Evolutionary conservation across 2,329 filamentous ascomycete genomes (phyloP).

Genomic region (Colletotrichum sidae): DNA sequence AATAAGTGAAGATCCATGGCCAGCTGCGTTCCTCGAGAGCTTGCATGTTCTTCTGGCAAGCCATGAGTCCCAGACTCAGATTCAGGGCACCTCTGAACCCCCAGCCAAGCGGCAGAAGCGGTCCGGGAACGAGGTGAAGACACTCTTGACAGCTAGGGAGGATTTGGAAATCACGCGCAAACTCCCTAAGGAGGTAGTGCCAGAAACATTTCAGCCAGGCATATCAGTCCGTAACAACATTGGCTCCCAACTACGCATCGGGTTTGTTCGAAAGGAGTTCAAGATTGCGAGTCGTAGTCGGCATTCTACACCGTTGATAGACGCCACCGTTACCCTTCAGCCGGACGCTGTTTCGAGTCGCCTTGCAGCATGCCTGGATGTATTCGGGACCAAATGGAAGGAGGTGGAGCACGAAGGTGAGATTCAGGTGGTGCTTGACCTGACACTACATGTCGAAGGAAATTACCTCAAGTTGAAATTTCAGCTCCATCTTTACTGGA

Average conservation of each 20-base stretch:
- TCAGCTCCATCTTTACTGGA: constrained; percentile 55
- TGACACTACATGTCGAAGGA: constrained; percentile 45
- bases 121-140: background rate
- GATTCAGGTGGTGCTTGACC: constrained; percentile 49
- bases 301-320: background rate
- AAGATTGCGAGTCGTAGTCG: constrained; percentile 11
- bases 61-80: constrained; percentile 5
- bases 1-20: constrained; percentile 25
- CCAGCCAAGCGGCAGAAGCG: constrained; percentile 26
- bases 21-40: constrained; percentile 18
- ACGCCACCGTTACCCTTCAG: constrained; percentile 12
- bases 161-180: constrained; percentile 25
- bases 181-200: constrained; percentile 1
- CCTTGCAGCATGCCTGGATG: constrained; percentile 34
- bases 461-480: constrained; percentile 46
- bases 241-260: constrained; percentile 15
- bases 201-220: background rate
- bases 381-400: constrained; percentile 32
- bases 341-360: constrained; percentile 3
- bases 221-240: background rate
- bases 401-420: constrained; percentile 26
- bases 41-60: constrained; percentile 7
- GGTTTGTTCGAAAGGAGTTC: background rate
- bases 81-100: constrained; percentile 3
- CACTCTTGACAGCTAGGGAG: constrained; percentile 18